Evolutionary conservation across 2,329 filamentous ascomycete genomes (phyloP), one percentile per base, ranked within the genome.

Genomic region (Drechslerella dactyloides): DNA sequence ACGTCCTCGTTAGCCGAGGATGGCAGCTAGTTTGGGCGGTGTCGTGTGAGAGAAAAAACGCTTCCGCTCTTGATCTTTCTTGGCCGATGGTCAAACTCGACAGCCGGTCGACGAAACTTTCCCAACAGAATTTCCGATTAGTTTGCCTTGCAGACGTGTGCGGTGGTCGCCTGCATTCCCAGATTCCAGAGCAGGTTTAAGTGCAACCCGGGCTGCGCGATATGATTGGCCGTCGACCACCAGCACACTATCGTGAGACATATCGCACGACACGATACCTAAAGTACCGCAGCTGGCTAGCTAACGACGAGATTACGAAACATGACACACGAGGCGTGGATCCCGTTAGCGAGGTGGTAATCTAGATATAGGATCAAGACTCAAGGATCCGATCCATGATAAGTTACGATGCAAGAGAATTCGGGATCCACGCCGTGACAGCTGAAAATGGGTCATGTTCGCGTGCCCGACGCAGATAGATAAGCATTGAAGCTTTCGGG

Each of bases 191-290:
- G 37, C 3, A 13, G 37, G 27, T 33, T 4, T 33, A 33, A 33
- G n/a, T 33, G 27, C 27, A n/a, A n/a, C n/a, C n/a, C n/a, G n/a
- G n/a, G n/a, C n/a, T n/a, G 27, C 4, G 17, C 6, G 8, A 44
- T 7, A 10, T 19, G 37, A 27, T 57, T 52, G 33, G 21, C 15
- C n/a, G n/a, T n/a, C n/a, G n/a, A 33, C 50, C 51, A 40, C 53
- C 53, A 69, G 62, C 62, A 69, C 65, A 58, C 52, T 52, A 69
- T 69, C 52, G 46, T 58, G 62, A 69, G 65, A 69, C 58, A 54
- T 53, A 56, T 50, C 27, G 27, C 27, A 33, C 27, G 27, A 33
- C 8, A 33, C 27, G 27, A 33, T 33, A 33, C 27, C 27, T 8
- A 33, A 33, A 33, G 27, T 33, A 33, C 27, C 3, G 8, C 4